Evolutionary conservation across 345 rosid genomes (phyloP).

Genomic region (Zanthoxylum bungeanum): DNA sequence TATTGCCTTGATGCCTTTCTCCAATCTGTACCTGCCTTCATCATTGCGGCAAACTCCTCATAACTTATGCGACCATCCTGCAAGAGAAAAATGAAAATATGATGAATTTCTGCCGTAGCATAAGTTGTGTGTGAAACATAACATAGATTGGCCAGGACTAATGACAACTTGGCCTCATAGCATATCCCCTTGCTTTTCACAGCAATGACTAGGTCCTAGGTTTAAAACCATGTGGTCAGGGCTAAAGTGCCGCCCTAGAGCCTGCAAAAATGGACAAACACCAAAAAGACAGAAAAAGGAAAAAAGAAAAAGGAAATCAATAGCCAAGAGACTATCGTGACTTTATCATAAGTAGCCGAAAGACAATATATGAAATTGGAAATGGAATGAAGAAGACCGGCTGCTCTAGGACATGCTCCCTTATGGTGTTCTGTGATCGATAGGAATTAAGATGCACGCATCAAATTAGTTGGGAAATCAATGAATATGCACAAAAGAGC

Average conservation of each 20-base stretch:
- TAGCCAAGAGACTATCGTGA: not conserved
- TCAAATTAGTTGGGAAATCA: not conserved
- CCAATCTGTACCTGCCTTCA: slow-evolving; percentile 97
- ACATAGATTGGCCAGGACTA: not conserved
- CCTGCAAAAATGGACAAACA: not conserved
- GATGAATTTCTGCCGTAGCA: not conserved
- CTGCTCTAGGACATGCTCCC: not conserved
- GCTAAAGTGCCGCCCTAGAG: no score
- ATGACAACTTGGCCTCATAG: no score
- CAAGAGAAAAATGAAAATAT: not conserved
- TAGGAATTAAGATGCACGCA: no score
- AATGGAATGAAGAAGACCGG: not conserved
- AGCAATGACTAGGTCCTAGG: not conserved
- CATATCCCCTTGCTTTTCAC: no score
- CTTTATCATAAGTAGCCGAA: no score
- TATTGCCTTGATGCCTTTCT: slow-evolving; percentile 86
- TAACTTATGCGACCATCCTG: slow-evolving; percentile 91
- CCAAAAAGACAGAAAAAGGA: not conserved
- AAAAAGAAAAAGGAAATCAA: not conserved
- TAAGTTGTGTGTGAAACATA: not conserved
- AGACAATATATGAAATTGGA: not conserved
- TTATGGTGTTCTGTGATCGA: not conserved
- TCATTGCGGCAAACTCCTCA: slow-evolving; percentile 81
- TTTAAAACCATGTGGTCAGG: not conserved
- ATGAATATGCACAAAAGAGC: not conserved